Base-by-base conservation (phyloP, 306 rosid species). In the Arachis hypogaea region DNA sequence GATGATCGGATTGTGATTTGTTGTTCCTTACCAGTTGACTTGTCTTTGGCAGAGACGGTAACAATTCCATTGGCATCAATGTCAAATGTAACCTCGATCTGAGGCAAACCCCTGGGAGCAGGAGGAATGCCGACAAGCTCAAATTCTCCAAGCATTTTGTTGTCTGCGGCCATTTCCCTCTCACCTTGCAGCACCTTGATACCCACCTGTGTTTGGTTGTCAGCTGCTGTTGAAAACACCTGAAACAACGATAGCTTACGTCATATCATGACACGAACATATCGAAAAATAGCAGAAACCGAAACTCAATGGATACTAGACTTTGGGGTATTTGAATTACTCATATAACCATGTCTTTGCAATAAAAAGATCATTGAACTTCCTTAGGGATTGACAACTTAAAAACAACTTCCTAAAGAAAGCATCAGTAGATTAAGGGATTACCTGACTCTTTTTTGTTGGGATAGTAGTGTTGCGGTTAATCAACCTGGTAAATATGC, bases 21-120 rank as follows among this genome's bases (percentile, higher is more conserved):
- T 63, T 92, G 97, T 42, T 92, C 97, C 80, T 92, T 92, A 3
- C 82, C 82, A 11, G 97, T 92, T 74, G 96, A 76, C 83, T 92
- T 92, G 90, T 92, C 97, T 77, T 89, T 92, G 38, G 97, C 97
- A 56, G 97, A 92, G 51, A 92, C 96, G 0, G 90, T 92, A 8
- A 92, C 96, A 38, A 92, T 92, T 2, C 97, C 97, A 7, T 92
- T 92, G 78, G 97, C 97, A 47, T 92, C 97, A 16, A 92, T 89
- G 81, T 92, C 96, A 44, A 92, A 92, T 2, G 97, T 83, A 8
- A 92, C 97, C 64, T 92, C 97, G 29, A 92, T 88, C 77, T 89
- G 95, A 70, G 97, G 97, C 87, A 89, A 2, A 49, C 97, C 97
- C 82, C 97, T 85, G 0, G 95, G 97, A 9, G 95, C 84, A 0